Base-by-base conservation (phyloP, 2,329 filamentous ascomycete species). In the Aulographum hederae region DNA sequence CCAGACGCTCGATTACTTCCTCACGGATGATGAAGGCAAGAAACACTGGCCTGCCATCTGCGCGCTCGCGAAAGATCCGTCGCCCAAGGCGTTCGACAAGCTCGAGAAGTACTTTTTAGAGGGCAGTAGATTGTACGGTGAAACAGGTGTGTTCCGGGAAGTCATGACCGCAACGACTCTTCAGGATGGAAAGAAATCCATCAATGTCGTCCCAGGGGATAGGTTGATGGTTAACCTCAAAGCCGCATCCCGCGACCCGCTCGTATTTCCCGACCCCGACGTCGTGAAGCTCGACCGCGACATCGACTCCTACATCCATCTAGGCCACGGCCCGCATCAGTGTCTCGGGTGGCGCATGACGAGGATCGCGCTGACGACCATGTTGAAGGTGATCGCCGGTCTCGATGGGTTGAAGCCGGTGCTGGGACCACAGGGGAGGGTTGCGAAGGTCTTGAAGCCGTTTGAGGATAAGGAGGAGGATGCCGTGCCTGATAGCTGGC, bases 21-120 rank as follows among this genome's bases (percentile, higher is more conserved):
- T 84, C 4, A 56, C 63, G 6, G 13, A 19, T 2, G 28, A 20
- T 11, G 6, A 6, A 5, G 32, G 28, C 6, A 17, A 30, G 4
- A 34, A 26, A 5, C 19, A 11, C 21, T 28, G 33, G 12, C 20
- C 28, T 0, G 67, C 72, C 27, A 62, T 85, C 33, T 63, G 74
- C 40, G 55, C 56, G 13, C 56, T 78, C 12, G 69, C 79, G 18
- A 54, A 61, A 20, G 8, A 8, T n/a, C n/a, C 21, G 8, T 25
- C 21, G n/a, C 56, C 57, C 1, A 67, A 73, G 38, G 65, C 63
- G 0, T 74, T 82, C 39, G 61, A 69, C 2, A 54, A 67, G 20
- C 60, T 86, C 2, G 60, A 77, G 1, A 73, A 71, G 25, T 84
- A 80, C 45, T 70, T 68, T 27, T 62, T 77, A 58, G 81, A 81